Evolutionary conservation across 805 yeast species (phyloP), one percentile per base, ranked within the genome.

Genomic region (Maudiozyma bulderi): DNA sequence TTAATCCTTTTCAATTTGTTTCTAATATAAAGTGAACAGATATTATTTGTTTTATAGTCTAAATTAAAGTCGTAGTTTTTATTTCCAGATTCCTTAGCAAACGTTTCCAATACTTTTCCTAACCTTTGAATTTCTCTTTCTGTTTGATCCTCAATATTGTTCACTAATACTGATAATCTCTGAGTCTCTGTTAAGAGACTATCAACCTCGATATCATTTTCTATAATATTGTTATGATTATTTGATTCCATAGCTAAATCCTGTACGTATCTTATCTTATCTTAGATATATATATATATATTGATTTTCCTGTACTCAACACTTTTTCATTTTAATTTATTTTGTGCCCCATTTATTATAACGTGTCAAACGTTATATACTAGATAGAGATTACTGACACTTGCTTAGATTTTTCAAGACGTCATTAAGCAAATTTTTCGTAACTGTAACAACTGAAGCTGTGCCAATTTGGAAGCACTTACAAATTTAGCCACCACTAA

Each of bases 41-140:
- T 11, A 13, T 35, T n/a, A 13, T 9, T 35, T 35, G 8, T 35
- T n/a, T 35, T 13, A 35, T 35, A 15, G 14, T n/a, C 14, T 5
- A 14, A 7, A n/a, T 35, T n/a, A 35, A 35, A n/a, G 6, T 13
- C 15, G 15, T 35, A 35, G 38, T 9, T 35, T n/a, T 13, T 9
- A n/a, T 35, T 13, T 35, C 14, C 15, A 5, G 38, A 15, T 11
- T 31, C 26, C 14, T 29, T 14, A 11, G 44, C 14, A 35, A 41
- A 46, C 15, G 45, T 35, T 20, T 51, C 49, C 13, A 52, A 10
- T 8, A 49, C 44, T 31, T 32, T 42, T 31, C 49, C 45, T 32
- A 50, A 35, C n/a, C 50, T 43, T 6, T 40, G 26, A 3, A 48
- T 38, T 30, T 51, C 52, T 29, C 38, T 43, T 34, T 28, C 46